A percentile compares a stretch with the other conserved stretches of the same genome.
Conservation (phyloP, 108 stramenopile genomes). For the Cyclotella baltica region DNA sequence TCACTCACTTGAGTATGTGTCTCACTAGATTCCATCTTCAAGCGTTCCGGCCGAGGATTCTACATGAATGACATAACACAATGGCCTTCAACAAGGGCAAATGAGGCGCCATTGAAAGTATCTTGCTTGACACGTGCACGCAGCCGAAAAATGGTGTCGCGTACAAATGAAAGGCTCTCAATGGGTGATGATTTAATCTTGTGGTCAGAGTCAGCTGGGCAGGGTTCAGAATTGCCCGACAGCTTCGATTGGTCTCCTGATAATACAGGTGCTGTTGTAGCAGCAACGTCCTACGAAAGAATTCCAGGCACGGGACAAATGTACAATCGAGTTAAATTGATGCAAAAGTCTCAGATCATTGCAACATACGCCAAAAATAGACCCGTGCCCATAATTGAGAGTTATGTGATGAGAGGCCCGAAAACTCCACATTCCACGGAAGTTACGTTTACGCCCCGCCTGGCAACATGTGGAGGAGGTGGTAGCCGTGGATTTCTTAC, state of each 20-base stretch:
- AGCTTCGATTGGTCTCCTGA: neutral
- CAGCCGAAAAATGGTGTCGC: neutral
- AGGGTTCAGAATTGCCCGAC: neutral
- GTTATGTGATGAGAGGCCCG: neutral
- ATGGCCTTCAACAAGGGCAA: constrained; percentile 9
- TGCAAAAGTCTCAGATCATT: neutral
- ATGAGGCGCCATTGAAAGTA: constrained; percentile 5
- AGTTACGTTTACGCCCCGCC: constrained; percentile 1
- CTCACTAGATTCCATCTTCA: too few species aligned
- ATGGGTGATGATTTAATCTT: constrained; percentile 12
- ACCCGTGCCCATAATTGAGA: constrained; percentile 15
- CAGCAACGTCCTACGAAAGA: neutral
- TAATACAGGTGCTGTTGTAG: constrained; percentile 13
- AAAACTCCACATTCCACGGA: neutral
- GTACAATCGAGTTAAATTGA: constrained; percentile 14
- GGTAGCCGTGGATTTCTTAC: neutral
- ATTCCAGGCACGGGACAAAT: neutral
- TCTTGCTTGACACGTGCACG: constrained; percentile 5
- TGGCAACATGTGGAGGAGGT: neutral
- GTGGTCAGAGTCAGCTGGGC: constrained; percentile 3
- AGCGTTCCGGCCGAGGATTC: constrained; percentile 2
- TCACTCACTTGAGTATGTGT: too few species aligned
- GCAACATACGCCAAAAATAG: constrained; percentile 8
- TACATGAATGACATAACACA: neutral
- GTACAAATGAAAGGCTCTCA: constrained; percentile 17